Base-by-base conservation (phyloP, 1,139 yeast genomes). In the Blastobotrys aristatus region DNA sequence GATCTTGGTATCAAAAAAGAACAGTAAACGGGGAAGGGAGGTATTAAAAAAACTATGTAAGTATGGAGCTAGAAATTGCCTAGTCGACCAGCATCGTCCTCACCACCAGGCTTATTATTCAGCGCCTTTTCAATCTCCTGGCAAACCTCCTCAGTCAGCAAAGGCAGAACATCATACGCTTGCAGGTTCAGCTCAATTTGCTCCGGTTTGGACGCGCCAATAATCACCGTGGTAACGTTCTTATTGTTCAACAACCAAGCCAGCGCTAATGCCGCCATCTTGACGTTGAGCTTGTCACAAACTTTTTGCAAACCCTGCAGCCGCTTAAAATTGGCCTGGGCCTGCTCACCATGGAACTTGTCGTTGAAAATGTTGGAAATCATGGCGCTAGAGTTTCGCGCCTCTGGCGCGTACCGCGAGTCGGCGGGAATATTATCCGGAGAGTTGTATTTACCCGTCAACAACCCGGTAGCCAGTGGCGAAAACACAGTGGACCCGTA, bases 401-500 rank as follows among this genome's bases (percentile, higher is more conserved):
- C 57, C 24, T 42, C 50, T 6, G 43, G 42, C 33, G 50, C 48
- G 36, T 53, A 57, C 22, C 67, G 60, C 14, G 66, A 61, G 24
- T 62, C 68, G 40, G 51, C 50, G 29, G 66, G 67, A 47, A 61
- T 55, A 16, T 54, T 56, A 33, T 54, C 50, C 7, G 55, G 50
- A 26, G 47, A 47, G 46, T 55, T 54, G 53, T 65, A 65, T 53
- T 65, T 65, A 11, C 69, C 69, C 30, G 68, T 62, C 35, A 65
- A 53, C 34, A 65, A 33, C 16, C 69, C 69, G 40, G 64, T 59
- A 13, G 63, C 64, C 47, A 65, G 52, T 13, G 69, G 69, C 26
- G 64, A 58, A 56, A 63, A 65, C 39, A 64, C 60, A 16, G 69
- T 65, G 36, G 65, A 55, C 17, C 69, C 69, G 52, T 64, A 64